Conservation (phyloP, 768 basidiomycete genomes). For the Termitomyces sp. region DNA sequence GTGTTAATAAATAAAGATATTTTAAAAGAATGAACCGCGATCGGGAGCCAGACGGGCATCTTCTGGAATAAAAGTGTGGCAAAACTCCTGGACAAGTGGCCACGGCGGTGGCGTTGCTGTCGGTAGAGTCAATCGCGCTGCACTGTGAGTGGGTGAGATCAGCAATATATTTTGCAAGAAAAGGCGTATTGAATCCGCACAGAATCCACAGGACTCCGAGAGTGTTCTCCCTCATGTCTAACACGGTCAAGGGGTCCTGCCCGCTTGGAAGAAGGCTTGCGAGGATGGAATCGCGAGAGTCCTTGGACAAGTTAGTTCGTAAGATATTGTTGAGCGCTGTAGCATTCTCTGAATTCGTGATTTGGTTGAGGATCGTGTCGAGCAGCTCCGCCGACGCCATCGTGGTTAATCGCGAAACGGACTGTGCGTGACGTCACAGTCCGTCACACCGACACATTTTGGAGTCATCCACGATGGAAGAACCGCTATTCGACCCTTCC, state of each 20-base stretch:
- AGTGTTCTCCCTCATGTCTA: conserved; percentile 53
- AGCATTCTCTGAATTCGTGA: conserved; percentile 36
- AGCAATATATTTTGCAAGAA: neutral
- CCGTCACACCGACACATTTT: neutral
- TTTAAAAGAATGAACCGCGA: conserved; percentile 37
- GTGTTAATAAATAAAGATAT: neutral
- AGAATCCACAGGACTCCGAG: conserved; percentile 68
- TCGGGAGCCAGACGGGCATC: conserved; percentile 67
- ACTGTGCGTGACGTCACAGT: too few species aligned
- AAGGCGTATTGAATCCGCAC: conserved; percentile 34
- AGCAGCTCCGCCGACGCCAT: conserved; percentile 16
- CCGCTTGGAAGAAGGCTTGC: conserved; percentile 49
- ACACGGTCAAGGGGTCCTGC: conserved; percentile 59
- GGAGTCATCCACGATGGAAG: conserved; percentile 41
- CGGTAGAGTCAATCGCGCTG: conserved; percentile 46
- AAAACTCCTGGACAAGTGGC: conserved; percentile 50
- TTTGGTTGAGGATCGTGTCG: conserved; percentile 36
- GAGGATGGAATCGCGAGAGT: conserved; percentile 52
- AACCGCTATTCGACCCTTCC: conserved; percentile 79
- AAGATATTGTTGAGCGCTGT: conserved; percentile 37
- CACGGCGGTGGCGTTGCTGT: conserved; percentile 36
- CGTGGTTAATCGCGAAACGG: neutral
- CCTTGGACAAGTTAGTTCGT: conserved; percentile 44
- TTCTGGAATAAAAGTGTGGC: conserved; percentile 52
- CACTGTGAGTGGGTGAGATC: conserved; percentile 33